Percentiles rank a stretch among this genome's conserved stretches.
Evolutionary conservation across 2,329 filamentous ascomycete species (phyloP).

Genomic region (Colletotrichum orbiculare): DNA sequence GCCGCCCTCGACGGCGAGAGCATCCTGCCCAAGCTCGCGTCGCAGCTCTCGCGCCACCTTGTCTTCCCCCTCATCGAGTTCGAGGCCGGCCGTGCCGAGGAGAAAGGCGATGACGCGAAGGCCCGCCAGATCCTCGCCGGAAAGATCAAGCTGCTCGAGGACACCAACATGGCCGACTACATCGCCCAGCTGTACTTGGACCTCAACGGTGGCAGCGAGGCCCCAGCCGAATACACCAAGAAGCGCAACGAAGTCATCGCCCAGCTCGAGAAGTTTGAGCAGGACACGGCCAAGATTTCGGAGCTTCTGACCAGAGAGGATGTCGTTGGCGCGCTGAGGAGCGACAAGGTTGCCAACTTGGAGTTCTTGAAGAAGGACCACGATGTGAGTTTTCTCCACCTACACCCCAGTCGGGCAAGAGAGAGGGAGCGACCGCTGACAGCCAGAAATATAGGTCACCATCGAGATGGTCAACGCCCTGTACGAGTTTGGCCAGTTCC

Average conservation of each 20-base stretch:
- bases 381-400: slow-evolving; percentile 68
- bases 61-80: slow-evolving; percentile 98
- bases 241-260: slow-evolving; percentile 91
- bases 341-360: slow-evolving; percentile 99
- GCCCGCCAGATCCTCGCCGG: slow-evolving; percentile 80
- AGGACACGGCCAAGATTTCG: slow-evolving; percentile 89
- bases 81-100: slow-evolving; percentile 82
- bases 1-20: slow-evolving; percentile 46
- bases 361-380: slow-evolving; percentile 97
- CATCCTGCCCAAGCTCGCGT: slow-evolving; percentile 89
- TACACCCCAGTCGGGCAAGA: not conserved
- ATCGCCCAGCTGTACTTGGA: slow-evolving; percentile 92
- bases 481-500: slow-evolving; percentile 95
- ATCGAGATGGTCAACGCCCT: slow-evolving; percentile 95
- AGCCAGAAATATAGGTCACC: slow-evolving; percentile 70
- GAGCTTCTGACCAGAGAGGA: slow-evolving; percentile 88
- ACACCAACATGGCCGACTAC: slow-evolving; percentile 99
- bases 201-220: slow-evolving; percentile 80
- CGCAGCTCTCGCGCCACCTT: slow-evolving; percentile 93
- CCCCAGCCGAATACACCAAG: slow-evolving; percentile 86
- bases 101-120: slow-evolving; percentile 69
- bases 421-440: slow-evolving; percentile 21
- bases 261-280: slow-evolving; percentile 83
- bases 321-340: slow-evolving; percentile 89
- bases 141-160: slow-evolving; percentile 93